phyloP scores from a whole-genome alignment of 108 stramenopile genomes.

The Nannochloropsis gaditana region DNA sequence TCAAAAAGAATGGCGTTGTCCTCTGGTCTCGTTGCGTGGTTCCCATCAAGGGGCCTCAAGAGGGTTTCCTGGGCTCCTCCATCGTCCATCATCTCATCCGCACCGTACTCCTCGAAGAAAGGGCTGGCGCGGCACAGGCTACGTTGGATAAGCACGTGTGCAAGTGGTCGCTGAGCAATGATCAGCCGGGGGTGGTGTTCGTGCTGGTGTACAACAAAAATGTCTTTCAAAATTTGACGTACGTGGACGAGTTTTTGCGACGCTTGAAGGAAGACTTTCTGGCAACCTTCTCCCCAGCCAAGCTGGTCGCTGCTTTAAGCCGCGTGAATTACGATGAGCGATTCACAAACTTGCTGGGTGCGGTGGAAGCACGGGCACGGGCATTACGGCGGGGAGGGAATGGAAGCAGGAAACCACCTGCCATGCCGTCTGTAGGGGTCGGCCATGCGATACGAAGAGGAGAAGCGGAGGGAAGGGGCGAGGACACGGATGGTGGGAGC shows the following conservation, averaged over 20 bases:
- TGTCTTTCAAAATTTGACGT: slow-evolving; percentile 32
- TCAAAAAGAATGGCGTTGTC: slow-evolving; percentile 49
- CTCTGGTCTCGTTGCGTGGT: slow-evolving; percentile 48
- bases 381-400: not conserved
- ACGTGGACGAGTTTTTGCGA: slow-evolving; percentile 49
- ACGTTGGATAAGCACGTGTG: slow-evolving; percentile 39
- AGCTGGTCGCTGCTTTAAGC: slow-evolving; percentile 25
- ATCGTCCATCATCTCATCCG: slow-evolving; percentile 49
- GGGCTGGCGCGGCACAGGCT: slow-evolving; percentile 35
- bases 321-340: slow-evolving; percentile 35
- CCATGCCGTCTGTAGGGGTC: not conserved
- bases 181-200: slow-evolving; percentile 50
- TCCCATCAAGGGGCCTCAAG: slow-evolving; percentile 49
- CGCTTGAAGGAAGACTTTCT: slow-evolving; percentile 39
- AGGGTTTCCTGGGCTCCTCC: not conserved
- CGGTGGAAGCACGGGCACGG: slow-evolving; percentile 33
- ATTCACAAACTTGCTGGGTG: slow-evolving; percentile 31
- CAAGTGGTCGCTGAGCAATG: slow-evolving; percentile 25
- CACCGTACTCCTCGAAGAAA: slow-evolving; percentile 55
- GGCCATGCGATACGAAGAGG: not conserved
- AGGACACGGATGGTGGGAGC: not conserved
- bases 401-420: not conserved
- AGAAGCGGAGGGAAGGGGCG: not conserved
- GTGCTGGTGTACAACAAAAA: slow-evolving; percentile 49
- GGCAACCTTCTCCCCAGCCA: not conserved